Base-by-base conservation (phyloP, 805 yeast genomes). In the Myxozyma nipponensis region DNA sequence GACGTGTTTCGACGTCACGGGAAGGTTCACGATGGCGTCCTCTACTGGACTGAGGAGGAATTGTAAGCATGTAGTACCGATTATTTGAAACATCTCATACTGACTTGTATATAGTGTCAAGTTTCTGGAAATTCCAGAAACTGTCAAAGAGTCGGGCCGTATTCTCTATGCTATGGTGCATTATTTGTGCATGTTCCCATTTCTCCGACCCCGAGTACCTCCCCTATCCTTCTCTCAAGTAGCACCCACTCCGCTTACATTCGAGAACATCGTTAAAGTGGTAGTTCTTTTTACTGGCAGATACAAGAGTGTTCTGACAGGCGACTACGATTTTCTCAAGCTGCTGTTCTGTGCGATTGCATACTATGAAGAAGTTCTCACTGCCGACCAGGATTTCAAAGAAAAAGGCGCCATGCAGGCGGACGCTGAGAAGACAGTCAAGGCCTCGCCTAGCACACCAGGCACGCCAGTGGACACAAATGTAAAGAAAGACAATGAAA, bases 111-210 rank as follows among this genome's bases (percentile, higher is more conserved):
- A 17, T 39, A 61, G 64, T 18, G 28, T 48, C 42, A 41, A 59
- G 13, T 61, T 55, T 38, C 59, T 78, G 17, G 63, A 63, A 15
- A 49, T 77, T 2, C 76, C 77, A 1, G 62, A 57, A 1, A 62
- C 67, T 3, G 57, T 65, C 10, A 52, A 58, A 0, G 62, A 64
- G 2, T 63, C 72, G 0, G 61, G 69, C 0, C 63, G 67, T 4
- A 32, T 74, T 1, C 46, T 82, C 0, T 73, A 72, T 59, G 64
- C 69, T 4, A 64, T 77, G 3, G 62, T 78, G 15, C 63, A 66
- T 26, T 70, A 72, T 3, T 47, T 83, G 25, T 73, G 79, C 0
- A 67, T 68, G 24, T 77, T 75, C 58, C 86, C 86, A 0, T 71
- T 79, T 46, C 50, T 79, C 5, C 63, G 67, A 21, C 70, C 69